phyloP scores from a whole-genome alignment of 1,284 basidiomycete genomes.

The Ceratobasidium sp. region DNA sequence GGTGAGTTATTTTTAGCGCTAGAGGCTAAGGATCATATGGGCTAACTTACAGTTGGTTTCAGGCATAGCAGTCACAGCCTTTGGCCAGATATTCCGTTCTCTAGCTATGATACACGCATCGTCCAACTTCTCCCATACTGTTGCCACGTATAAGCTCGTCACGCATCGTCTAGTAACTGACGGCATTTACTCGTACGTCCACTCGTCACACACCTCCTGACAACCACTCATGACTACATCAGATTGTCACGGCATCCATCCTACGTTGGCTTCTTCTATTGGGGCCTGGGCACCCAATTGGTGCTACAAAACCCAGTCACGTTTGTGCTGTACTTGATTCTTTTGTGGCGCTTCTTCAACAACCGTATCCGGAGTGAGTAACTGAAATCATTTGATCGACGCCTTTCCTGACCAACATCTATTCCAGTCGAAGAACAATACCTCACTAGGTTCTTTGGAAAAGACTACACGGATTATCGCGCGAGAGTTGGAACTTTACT shows the following conservation, averaged over 20 bases:
- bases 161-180: conserved; percentile 86
- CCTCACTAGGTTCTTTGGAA: conserved; percentile 84
- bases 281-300: conserved; percentile 96
- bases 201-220: background rate
- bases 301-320: conserved; percentile 89
- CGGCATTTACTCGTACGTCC: conserved; percentile 84
- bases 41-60: conserved; percentile 30
- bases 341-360: conserved; percentile 91
- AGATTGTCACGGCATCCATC: conserved; percentile 81
- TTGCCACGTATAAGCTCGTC: conserved; percentile 80
- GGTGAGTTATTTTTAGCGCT: conserved; percentile 60
- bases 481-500: conserved; percentile 78
- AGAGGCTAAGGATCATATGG: background rate
- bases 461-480: conserved; percentile 80
- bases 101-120: conserved; percentile 96
- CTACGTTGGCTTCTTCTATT: conserved; percentile 98
- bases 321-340: conserved; percentile 70
- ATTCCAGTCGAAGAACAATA: conserved; percentile 77
- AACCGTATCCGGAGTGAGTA: conserved; percentile 80
- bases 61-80: conserved; percentile 75
- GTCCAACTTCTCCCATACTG: conserved; percentile 91
- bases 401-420: background rate
- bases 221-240: conserved; percentile 6
- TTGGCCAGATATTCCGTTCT: conserved; percentile 86
- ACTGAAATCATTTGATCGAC: background rate